Percentiles rank a stretch among this genome's conserved stretches.
Evolutionary conservation across 2,329 filamentous ascomycete genomes (phyloP).

Genomic region (Herpotrichia juniperi): DNA sequence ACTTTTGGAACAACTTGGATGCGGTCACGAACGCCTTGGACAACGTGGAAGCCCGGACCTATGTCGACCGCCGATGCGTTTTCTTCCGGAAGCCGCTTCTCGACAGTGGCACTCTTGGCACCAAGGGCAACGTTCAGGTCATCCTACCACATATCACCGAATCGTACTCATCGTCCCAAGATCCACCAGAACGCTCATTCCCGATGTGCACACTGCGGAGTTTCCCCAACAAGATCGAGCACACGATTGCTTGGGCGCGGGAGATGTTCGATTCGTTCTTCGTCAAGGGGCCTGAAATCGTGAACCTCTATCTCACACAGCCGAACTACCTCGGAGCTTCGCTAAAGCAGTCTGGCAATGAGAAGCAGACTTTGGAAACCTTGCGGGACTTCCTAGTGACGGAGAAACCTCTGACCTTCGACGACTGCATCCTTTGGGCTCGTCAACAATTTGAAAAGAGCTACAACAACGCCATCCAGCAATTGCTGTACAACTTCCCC

Average conservation of each 20-base stretch:
- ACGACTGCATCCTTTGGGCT: constrained; percentile 97
- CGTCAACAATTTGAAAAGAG: constrained; percentile 93
- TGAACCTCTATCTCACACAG: constrained; percentile 91
- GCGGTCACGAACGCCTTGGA: constrained; percentile 96
- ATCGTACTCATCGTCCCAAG: constrained; percentile 96
- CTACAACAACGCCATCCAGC: constrained; percentile 95
- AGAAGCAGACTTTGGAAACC: constrained; percentile 90
- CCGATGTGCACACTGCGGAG: constrained; percentile 97
- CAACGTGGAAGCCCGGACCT: constrained; percentile 95
- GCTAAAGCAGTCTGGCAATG: constrained; percentile 90
- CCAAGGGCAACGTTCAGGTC: constrained; percentile 98
- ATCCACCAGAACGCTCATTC: constrained; percentile 97
- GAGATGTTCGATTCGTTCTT: constrained; percentile 95
- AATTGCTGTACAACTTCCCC: constrained; percentile 95
- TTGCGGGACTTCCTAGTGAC: constrained; percentile 89
- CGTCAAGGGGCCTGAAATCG: constrained; percentile 89
- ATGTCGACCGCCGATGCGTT: constrained; percentile 93
- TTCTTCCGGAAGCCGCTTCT: constrained; percentile 98
- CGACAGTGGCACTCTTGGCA: constrained; percentile 97
- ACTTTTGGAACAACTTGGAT: constrained; percentile 86
- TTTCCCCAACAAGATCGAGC: constrained; percentile 98
- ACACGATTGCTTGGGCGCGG: constrained; percentile 97
- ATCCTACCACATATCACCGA: constrained; percentile 90
- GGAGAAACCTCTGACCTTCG: constrained; percentile 88
- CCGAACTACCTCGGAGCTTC: constrained; percentile 87